phyloP scores from a whole-genome alignment of 2,329 filamentous ascomycete genomes.

The Paraphoma chrysanthemicola region DNA sequence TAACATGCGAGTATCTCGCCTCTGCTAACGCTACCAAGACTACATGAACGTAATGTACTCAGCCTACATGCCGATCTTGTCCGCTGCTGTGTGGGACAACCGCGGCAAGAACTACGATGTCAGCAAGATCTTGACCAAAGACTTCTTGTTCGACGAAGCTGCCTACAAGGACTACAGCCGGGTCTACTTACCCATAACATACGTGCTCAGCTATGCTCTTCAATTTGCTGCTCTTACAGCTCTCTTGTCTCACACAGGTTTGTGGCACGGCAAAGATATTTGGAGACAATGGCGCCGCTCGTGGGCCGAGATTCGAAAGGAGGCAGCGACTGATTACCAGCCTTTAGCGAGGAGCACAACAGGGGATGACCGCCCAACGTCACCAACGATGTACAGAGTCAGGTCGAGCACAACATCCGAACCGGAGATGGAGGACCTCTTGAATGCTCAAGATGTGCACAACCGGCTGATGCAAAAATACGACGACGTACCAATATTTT shows the following conservation, averaged over 20 bases:
- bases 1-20: not conserved
- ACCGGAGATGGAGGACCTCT: constrained; percentile 58
- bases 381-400: constrained; percentile 21
- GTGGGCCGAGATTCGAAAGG: constrained; percentile 64
- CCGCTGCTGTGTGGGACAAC: constrained; percentile 85
- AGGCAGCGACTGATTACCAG: constrained; percentile 39
- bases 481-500: constrained; percentile 78
- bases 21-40: constrained; percentile 51
- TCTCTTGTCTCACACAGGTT: constrained; percentile 78
- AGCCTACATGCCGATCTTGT: constrained; percentile 86
- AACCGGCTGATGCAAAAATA: constrained; percentile 84
- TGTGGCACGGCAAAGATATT: constrained; percentile 87
- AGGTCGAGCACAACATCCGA: constrained; percentile 42
- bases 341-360: constrained; percentile 33
- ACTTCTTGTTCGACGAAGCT: constrained; percentile 78
- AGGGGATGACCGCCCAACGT: constrained; percentile 44
- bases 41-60: constrained; percentile 82
- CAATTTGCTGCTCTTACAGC: constrained; percentile 85
- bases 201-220: constrained; percentile 83
- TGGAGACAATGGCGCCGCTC: constrained; percentile 77
- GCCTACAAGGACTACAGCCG: constrained; percentile 83
- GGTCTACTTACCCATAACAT: constrained; percentile 86
- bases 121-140: constrained; percentile 75
- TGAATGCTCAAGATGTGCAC: constrained; percentile 81
- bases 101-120: constrained; percentile 82